Base-by-base conservation (phyloP, 495 filamentous ascomycete genomes). In the Podospora pseudocomata region DNA sequence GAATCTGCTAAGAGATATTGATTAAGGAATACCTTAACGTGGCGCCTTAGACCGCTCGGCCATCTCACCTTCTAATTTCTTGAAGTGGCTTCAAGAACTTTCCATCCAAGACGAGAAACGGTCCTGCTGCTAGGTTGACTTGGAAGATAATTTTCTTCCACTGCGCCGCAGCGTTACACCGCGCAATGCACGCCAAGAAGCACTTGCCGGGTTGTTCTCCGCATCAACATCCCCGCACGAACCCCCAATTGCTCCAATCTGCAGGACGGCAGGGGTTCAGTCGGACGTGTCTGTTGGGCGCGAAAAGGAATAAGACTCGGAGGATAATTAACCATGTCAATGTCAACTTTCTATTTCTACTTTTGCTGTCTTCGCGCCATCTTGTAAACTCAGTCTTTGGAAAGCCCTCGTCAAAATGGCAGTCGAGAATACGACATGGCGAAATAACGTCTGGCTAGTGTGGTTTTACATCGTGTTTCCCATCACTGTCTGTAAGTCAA, bases 401-500 rank as follows among this genome's bases (percentile, higher is more conserved):
- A 32, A 32, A 32, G 7, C 30, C 30, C 30, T 32, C 5, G 19
- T 6, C 59, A 71, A 67, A 23, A 82, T 81, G 79, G 44, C 77
- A 13, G 73, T 76, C 4, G 75, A 78, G 32, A 72, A 63, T 53
- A 71, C 68, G 19, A 71, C 76, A 18, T 77, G 77, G 71, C 73
- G 74, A 15, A 82, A 86, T 70, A 78, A 89, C 26, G 66, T 86
- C 34, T 93, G 93, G 80, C 83, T 93, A 44, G 73, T 83, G 27
- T 92, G 91, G 81, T 93, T 93, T 74, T 68, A 80, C 68, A 84
- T 88, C 30, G 88, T 91, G 71, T 69, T 92, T 20, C 89, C 89
- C 18, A 78, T 92, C 66, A 86, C 91, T 65, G 84, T 90, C 72
- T 79, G 90, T 92, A 79, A 73, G 87, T 78, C 53, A 54, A 4